Evolutionary conservation across 805 yeast genomes (phyloP).

Genomic region (Metschnikowia cerradonensis): DNA sequence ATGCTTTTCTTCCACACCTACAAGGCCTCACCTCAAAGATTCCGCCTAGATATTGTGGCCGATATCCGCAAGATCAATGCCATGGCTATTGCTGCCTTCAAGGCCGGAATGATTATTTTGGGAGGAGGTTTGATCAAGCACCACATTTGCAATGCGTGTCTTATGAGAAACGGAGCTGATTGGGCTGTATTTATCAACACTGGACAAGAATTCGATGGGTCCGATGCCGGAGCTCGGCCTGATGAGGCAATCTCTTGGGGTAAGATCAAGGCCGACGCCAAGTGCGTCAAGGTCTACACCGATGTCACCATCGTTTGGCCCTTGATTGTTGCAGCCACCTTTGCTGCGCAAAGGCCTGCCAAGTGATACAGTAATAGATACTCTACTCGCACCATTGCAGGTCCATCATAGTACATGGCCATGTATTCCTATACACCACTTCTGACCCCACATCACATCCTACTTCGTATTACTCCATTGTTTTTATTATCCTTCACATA

Average conservation of each 20-base stretch:
- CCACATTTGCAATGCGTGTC: slow-evolving; percentile 95
- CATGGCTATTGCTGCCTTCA: slow-evolving; percentile 89
- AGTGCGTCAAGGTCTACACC: slow-evolving; percentile 85
- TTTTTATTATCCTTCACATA: background rate
- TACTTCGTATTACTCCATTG: background rate
- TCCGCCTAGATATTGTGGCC: slow-evolving; percentile 87
- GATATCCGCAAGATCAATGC: slow-evolving; percentile 91
- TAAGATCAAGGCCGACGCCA: slow-evolving; percentile 92
- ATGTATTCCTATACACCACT: background rate
- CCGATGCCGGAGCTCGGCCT: slow-evolving; percentile 99
- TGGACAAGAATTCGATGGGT: slow-evolving; percentile 98
- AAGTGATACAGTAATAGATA: background rate
- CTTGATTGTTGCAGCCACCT: slow-evolving; percentile 94
- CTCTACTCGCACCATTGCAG: too few species aligned
- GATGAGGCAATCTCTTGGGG: slow-evolving; percentile 99
- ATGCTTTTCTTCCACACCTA: slow-evolving; percentile 98
- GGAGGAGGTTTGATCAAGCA: slow-evolving; percentile 98
- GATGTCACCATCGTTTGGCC: slow-evolving; percentile 96
- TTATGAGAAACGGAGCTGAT: slow-evolving; percentile 99
- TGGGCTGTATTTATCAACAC: slow-evolving; percentile 96
- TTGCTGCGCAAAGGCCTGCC: slow-evolving; percentile 50
- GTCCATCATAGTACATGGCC: background rate
- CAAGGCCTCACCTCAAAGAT: slow-evolving; percentile 85
- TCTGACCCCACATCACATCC: too few species aligned
- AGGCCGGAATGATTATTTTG: slow-evolving; percentile 91